Conservation (phyloP, 1,284 basidiomycete species). For the Erythrobasidium hasegawianum region DNA sequence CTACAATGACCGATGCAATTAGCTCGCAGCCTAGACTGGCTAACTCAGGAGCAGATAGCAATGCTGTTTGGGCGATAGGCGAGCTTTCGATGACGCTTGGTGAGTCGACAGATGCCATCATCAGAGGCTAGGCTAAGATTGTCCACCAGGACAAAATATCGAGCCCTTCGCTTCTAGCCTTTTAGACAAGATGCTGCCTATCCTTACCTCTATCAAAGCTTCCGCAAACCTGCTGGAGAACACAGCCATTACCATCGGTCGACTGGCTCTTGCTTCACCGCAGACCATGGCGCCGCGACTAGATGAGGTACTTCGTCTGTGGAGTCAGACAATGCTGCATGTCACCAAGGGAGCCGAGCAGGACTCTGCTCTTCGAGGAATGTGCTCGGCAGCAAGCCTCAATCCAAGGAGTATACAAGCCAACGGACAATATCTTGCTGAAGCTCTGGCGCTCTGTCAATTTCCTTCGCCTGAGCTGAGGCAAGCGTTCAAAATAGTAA, state of each 20-base stretch:
- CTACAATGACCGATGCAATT: conserved; percentile 82
- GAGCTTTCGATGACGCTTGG: conserved; percentile 66
- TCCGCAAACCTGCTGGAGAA: conserved; percentile 94
- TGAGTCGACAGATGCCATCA: background rate
- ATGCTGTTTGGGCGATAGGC: conserved; percentile 99
- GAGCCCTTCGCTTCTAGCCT: conserved; percentile 82
- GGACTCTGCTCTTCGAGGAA: conserved; percentile 93
- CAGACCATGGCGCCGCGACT: conserved; percentile 81
- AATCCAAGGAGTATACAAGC: conserved; percentile 87
- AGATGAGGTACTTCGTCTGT: conserved; percentile 83
- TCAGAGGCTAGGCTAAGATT: no score
- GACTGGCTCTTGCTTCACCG: conserved; percentile 90
- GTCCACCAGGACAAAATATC: conserved; percentile 58
- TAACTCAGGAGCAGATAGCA: conserved; percentile 95
- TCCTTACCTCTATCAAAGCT: conserved; percentile 82
- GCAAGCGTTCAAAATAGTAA: no score
- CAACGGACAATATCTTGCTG: conserved; percentile 52
- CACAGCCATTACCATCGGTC: conserved; percentile 96
- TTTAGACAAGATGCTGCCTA: conserved; percentile 82
- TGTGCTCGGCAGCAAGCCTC: conserved; percentile 89
- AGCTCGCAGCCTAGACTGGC: conserved; percentile 84
- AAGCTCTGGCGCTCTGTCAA: conserved; percentile 17
- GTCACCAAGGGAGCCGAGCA: conserved; percentile 99
- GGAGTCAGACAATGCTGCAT: conserved; percentile 70
- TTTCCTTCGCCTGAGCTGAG: conserved; percentile 26